Conservation (phyloP, 2,329 filamentous ascomycete genomes). For the Sporothrix schenckii region DNA sequence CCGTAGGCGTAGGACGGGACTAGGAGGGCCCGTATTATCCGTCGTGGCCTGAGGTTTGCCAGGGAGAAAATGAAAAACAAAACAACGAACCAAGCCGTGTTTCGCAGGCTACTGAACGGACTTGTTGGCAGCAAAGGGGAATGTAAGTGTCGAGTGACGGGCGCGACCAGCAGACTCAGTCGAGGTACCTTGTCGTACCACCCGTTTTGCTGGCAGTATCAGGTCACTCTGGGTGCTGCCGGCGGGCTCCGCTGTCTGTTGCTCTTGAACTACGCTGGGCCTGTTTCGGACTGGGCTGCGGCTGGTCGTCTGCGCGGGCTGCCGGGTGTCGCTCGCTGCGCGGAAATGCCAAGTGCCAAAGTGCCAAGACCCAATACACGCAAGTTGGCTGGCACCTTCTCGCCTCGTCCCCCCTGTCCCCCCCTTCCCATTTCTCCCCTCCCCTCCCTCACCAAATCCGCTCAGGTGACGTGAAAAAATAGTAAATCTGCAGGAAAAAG, state of each 20-base stretch:
- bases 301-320: background rate
- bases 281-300: background rate
- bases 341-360: background rate
- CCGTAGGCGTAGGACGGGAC: background rate
- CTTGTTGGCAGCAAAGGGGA: background rate
- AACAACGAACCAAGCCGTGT: background rate
- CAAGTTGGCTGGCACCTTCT: background rate
- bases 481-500: no score
- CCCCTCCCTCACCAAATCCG: conserved; percentile 37
- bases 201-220: background rate
- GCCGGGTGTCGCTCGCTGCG: background rate
- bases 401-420: background rate
- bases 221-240: conserved; percentile 2
- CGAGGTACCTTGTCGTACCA: background rate
- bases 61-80: background rate
- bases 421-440: conserved; percentile 2
- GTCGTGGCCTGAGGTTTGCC: background rate
- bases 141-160: background rate
- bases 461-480: conserved; percentile 41
- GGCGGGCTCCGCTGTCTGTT: background rate
- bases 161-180: background rate
- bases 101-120: conserved; percentile 1
- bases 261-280: background rate
- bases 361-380: conserved; percentile 27
- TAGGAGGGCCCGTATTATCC: background rate